phyloP scores from a whole-genome alignment of 352 stramenopile genomes.

The Phytophthora europaea region DNA sequence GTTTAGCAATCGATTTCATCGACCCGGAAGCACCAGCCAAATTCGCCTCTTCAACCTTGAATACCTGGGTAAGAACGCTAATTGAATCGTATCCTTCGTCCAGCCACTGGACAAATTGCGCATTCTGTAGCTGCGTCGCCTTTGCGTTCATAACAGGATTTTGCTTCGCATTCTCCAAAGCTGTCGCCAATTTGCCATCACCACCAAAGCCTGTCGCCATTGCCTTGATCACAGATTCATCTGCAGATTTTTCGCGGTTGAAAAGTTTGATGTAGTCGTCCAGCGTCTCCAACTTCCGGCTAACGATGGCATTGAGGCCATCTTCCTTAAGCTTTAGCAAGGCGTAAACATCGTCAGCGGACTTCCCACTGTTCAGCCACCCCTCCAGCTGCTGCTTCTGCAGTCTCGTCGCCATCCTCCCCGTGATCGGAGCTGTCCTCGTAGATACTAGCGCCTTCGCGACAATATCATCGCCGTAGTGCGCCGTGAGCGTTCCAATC shows the following conservation, averaged over 20 bases:
- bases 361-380: slow-evolving; percentile 1
- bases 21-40: background rate
- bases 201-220: too few species aligned
- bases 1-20: background rate
- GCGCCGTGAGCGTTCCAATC: background rate
- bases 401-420: background rate
- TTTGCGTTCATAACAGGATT: background rate
- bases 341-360: background rate
- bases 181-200: background rate
- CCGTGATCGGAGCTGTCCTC: background rate
- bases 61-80: background rate
- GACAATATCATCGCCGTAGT: background rate
- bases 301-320: background rate
- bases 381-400: background rate
- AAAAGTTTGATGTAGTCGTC: slow-evolving; percentile 4
- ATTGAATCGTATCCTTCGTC: background rate
- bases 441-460: background rate
- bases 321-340: background rate
- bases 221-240: background rate
- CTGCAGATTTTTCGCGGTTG: background rate
- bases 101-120: background rate
- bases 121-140: background rate
- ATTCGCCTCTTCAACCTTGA: background rate
- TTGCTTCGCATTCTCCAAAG: background rate
- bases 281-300: slow-evolving; percentile 3